These are phyloP conservation scores for Yamadazyma dushanensis DNA, from an alignment of 1,139 yeast species.

Conservation along the genomic window DNA sequence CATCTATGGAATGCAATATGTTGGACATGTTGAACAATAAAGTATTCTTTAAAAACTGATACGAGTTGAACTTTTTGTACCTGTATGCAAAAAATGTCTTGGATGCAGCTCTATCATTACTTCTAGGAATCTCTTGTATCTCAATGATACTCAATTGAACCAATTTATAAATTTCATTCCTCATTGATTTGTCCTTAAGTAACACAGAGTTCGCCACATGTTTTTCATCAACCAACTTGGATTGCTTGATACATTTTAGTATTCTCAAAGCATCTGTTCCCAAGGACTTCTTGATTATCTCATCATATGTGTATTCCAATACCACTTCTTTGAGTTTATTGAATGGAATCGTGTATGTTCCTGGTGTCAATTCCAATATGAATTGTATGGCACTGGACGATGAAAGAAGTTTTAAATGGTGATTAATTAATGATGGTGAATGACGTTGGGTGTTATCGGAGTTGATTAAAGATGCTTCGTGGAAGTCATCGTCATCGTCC, in stretches of 20 bases:
- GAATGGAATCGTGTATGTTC: conserved; percentile 43
- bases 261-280: conserved; percentile 62
- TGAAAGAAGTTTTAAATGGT: conserved; percentile 56
- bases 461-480: background rate
- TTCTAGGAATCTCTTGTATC: conserved; percentile 89
- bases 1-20: conserved; percentile 54
- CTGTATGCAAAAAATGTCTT: conserved; percentile 84
- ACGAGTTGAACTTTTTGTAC: conserved; percentile 62
- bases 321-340: conserved; percentile 43
- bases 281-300: conserved; percentile 55
- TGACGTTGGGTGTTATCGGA: conserved; percentile 19
- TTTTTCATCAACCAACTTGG: conserved; percentile 81
- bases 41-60: conserved; percentile 43
- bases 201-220: conserved; percentile 74
- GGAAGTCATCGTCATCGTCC: conserved; percentile 3
- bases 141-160: conserved; percentile 62
- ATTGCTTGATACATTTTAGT: conserved; percentile 64
- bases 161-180: conserved; percentile 60
- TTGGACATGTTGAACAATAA: conserved; percentile 55
- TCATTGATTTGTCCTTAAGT: conserved; percentile 72
- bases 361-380: conserved; percentile 42
- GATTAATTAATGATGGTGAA: conserved; percentile 30
- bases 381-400: conserved; percentile 46
- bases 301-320: conserved; percentile 60
- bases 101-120: conserved; percentile 89